phyloP scores from a whole-genome alignment of 2,329 filamentous ascomycete genomes.

The Capronia coronata region DNA sequence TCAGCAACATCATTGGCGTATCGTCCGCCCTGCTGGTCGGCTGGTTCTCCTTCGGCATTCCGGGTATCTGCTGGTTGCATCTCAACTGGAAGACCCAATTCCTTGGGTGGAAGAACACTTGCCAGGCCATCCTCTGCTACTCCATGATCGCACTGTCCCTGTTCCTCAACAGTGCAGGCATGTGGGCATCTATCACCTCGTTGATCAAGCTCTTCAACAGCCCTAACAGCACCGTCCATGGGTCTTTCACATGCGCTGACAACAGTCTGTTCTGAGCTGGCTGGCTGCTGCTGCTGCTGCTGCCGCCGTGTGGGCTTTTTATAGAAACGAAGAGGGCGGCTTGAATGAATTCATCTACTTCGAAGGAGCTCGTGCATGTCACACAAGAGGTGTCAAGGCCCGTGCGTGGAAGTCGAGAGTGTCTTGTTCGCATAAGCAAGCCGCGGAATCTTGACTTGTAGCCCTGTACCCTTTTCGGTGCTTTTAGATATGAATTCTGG shows the following conservation, averaged over 20 bases:
- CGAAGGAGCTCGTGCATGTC: no score
- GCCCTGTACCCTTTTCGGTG: no score
- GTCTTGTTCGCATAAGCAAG: no score
- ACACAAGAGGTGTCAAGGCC: no score
- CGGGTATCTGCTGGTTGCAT: slow-evolving; percentile 44
- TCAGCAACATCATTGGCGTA: slow-evolving; percentile 55
- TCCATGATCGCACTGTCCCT: not conserved
- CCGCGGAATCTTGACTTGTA: no score
- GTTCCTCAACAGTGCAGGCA: slow-evolving; percentile 10
- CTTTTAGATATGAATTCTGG: no score
- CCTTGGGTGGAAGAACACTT: slow-evolving; percentile 9
- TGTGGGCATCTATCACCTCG: slow-evolving; percentile 9
- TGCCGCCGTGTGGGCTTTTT: no score
- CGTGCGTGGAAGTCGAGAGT: no score
- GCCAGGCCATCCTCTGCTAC: slow-evolving; percentile 3
- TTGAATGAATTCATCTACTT: no score
- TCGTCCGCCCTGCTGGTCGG: slow-evolving; percentile 67
- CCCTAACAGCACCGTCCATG: slow-evolving; percentile 2
- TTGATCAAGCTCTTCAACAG: slow-evolving; percentile 8
- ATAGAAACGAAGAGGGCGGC: no score
- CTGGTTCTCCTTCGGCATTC: slow-evolving; percentile 69
- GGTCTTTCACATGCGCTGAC: slow-evolving; percentile 13
- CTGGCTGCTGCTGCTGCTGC: no score
- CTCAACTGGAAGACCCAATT: slow-evolving; percentile 35
- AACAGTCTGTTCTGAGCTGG: slow-evolving; percentile 15